These are phyloP conservation scores for Mangifera indica DNA, from an alignment of 345 rosid genomes.

Conservation along the genomic window DNA sequence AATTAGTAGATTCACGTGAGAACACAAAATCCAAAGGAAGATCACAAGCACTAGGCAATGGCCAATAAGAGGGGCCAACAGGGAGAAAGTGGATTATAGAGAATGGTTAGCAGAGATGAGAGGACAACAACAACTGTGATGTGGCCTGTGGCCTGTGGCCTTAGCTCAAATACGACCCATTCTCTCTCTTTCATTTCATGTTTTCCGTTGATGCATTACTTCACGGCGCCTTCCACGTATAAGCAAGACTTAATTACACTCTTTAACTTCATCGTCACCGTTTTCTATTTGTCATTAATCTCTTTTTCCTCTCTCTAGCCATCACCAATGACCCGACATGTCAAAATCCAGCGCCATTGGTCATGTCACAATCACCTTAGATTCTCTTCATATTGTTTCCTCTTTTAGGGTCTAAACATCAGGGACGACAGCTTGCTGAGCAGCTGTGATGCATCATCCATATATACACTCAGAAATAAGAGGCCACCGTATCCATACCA, in stretches of 20 bases:
- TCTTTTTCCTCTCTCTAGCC: slow-evolving; percentile 6
- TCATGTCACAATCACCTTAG: slow-evolving; percentile 44
- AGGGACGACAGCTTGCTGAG: slow-evolving; percentile 10
- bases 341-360: slow-evolving; percentile 40
- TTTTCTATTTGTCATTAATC: slow-evolving; percentile 22
- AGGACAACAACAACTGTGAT: slow-evolving; percentile 20
- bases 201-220: not conserved
- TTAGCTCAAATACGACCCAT: not conserved
- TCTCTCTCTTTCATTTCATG: not conserved
- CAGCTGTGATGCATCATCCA: not conserved
- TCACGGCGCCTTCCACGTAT: too few relatives aligned
- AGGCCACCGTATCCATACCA: not conserved
- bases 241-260: too few relatives aligned
- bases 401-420: slow-evolving; percentile 15
- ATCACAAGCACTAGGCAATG: slow-evolving; percentile 21
- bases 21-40: slow-evolving; percentile 28
- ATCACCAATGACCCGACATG: slow-evolving; percentile 7
- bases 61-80: slow-evolving; percentile 22
- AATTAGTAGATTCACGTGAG: slow-evolving; percentile 38
- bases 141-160: not conserved
- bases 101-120: not conserved
- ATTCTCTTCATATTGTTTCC: slow-evolving; percentile 45
- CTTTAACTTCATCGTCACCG: not conserved
- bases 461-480: not conserved
- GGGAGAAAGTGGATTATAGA: slow-evolving; percentile 17